Conservation (phyloP, 2,329 filamentous ascomycete species). For the Aspergillus proliferans region DNA sequence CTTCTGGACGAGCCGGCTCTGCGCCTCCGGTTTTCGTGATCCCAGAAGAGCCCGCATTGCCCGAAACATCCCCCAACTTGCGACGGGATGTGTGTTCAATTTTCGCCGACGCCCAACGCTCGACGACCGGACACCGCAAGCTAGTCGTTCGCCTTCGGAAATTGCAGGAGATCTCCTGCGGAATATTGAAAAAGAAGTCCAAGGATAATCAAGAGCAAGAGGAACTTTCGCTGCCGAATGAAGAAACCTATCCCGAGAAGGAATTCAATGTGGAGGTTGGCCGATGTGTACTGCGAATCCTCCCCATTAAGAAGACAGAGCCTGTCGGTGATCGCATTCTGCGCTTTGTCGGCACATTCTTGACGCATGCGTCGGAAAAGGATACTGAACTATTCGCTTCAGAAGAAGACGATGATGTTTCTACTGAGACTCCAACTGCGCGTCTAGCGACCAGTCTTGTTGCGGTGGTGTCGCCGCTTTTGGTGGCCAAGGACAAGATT, state of each 20-base stretch:
- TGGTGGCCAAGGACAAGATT: slow-evolving; percentile 84
- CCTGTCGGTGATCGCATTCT: slow-evolving; percentile 77
- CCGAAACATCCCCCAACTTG: slow-evolving; percentile 47
- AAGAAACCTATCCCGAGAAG: slow-evolving; percentile 69
- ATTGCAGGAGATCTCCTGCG: slow-evolving; percentile 76
- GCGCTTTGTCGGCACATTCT: slow-evolving; percentile 79
- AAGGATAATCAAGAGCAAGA: slow-evolving; percentile 46
- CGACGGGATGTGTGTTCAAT: slow-evolving; percentile 67
- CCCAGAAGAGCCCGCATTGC: slow-evolving; percentile 56
- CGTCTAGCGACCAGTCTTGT: slow-evolving; percentile 71
- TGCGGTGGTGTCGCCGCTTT: slow-evolving; percentile 65
- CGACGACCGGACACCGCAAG: slow-evolving; percentile 84
- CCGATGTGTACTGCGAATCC: slow-evolving; percentile 71
- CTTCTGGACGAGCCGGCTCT: slow-evolving; percentile 68
- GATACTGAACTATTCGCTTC: slow-evolving; percentile 61
- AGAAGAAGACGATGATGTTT: slow-evolving; percentile 61
- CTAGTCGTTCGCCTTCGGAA: slow-evolving; percentile 81
- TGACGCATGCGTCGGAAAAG: slow-evolving; percentile 62
- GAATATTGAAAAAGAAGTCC: slow-evolving; percentile 43
- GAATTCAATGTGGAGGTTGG: slow-evolving; percentile 84
- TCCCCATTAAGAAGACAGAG: slow-evolving; percentile 89
- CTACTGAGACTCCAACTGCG: slow-evolving; percentile 76
- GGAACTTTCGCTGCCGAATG: slow-evolving; percentile 38
- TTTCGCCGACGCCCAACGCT: slow-evolving; percentile 78
- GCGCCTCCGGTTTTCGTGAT: slow-evolving; percentile 39